These are phyloP conservation scores for Cystobasidiaceae sp. DNA, from an alignment of 1,284 basidiomycete genomes.

Conservation along the genomic window DNA sequence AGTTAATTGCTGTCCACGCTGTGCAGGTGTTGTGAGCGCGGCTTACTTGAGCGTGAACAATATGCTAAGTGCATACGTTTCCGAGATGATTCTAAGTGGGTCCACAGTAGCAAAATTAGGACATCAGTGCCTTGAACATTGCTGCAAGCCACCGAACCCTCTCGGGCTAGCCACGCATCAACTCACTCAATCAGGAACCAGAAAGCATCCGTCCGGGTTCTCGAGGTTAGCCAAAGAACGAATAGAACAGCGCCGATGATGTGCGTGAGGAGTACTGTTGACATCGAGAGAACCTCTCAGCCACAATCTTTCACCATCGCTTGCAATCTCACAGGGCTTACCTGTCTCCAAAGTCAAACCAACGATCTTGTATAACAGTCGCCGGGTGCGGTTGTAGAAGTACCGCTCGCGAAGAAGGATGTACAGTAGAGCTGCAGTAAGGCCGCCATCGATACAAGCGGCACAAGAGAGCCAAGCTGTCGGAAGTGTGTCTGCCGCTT, in stretches of 20 bases:
- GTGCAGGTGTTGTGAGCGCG: neutral
- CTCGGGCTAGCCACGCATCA: neutral
- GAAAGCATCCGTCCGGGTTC: constrained; percentile 23
- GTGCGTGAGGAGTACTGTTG: constrained; percentile 12
- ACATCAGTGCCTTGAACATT: neutral
- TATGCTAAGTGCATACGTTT: constrained; percentile 25
- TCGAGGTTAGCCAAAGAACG: constrained; percentile 21
- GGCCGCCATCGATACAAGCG: constrained; percentile 19
- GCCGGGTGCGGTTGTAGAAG: neutral
- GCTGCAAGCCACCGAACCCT: neutral
- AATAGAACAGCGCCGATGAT: constrained; percentile 24
- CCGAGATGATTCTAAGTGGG: constrained; percentile 20
- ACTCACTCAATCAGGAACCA: constrained; percentile 29
- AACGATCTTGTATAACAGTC: constrained; percentile 8
- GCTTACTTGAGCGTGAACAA: constrained; percentile 28
- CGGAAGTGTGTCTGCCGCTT: constrained; percentile 8
- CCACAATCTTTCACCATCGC: neutral
- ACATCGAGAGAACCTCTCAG: neutral
- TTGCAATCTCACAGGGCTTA: neutral
- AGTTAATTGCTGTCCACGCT: no score
- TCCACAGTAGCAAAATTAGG: neutral
- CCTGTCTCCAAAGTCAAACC: constrained; percentile 24
- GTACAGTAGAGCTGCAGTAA: constrained; percentile 9
- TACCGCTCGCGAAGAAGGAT: neutral
- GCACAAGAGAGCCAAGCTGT: constrained; percentile 30